These are phyloP conservation scores for Polyporus arcularius DNA, from an alignment of 768 basidiomycete species.

Conservation along the genomic window DNA sequence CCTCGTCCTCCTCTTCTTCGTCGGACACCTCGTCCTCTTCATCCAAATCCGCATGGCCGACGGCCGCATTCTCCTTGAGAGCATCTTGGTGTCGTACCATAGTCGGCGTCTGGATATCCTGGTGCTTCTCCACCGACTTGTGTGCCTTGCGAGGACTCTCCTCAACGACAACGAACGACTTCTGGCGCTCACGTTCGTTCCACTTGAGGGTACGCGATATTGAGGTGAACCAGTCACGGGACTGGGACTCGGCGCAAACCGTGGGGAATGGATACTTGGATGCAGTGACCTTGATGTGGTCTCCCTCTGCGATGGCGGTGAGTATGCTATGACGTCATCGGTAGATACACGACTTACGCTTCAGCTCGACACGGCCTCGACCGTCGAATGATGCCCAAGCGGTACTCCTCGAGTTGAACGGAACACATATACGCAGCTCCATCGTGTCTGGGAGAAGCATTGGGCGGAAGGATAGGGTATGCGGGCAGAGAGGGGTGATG, in stretches of 20 bases:
- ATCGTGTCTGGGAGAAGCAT: conserved; percentile 99
- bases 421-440: conserved; percentile 98
- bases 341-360: conserved; percentile 60
- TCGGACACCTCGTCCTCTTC: conserved; percentile 43
- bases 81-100: conserved; percentile 1
- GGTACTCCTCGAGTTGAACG: conserved; percentile 96
- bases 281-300: conserved; percentile 97
- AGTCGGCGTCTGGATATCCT: conserved; percentile 6
- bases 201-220: conserved; percentile 97
- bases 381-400: conserved; percentile 99
- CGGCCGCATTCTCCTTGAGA: conserved; percentile 33
- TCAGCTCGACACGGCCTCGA: conserved; percentile 91
- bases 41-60: conserved; percentile 37
- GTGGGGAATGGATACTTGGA: conserved; percentile 98
- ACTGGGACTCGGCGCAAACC: conserved; percentile 96
- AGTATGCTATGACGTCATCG: not conserved
- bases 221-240: conserved; percentile 97
- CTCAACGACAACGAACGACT: conserved; percentile 98
- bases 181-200: conserved; percentile 99
- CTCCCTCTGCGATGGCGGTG: conserved; percentile 71
- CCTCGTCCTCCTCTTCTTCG: conserved; percentile 43
- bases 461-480: conserved; percentile 96
- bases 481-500: conserved; percentile 97
- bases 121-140: conserved; percentile 14
- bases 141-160: conserved; percentile 54